These are phyloP conservation scores for Hypoxylon crocopeplum DNA, from an alignment of 495 filamentous ascomycete genomes.

Conservation along the genomic window DNA sequence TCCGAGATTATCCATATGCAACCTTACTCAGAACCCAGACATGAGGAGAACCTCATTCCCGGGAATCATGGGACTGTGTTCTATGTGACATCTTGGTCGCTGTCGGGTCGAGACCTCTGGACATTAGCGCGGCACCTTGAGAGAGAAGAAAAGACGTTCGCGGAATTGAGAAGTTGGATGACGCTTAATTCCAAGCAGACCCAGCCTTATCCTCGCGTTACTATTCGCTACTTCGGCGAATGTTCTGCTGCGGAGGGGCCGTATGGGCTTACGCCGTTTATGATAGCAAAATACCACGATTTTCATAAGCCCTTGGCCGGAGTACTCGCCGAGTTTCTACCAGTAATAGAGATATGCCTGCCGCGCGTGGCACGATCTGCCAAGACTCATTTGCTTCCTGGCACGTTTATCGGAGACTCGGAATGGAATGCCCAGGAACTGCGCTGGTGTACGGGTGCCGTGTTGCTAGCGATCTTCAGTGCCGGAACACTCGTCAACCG, in stretches of 20 bases:
- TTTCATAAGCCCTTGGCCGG: not conserved
- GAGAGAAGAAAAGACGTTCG: not conserved
- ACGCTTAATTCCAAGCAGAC: not conserved
- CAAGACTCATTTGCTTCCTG: not conserved
- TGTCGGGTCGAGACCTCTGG: not conserved
- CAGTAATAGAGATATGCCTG: not conserved
- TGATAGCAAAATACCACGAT: not conserved
- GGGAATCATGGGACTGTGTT: not conserved
- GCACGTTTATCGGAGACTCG: too few relatives aligned
- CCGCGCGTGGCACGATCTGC: not conserved
- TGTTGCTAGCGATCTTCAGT: not conserved
- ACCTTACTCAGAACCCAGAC: too few relatives aligned
- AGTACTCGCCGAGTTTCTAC: slow-evolving; percentile 13
- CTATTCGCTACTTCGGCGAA: slow-evolving; percentile 13
- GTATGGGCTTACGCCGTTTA: not conserved
- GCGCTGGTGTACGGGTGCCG: too few relatives aligned
- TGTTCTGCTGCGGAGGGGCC: not conserved
- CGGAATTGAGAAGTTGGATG: not conserved
- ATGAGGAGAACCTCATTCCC: too few relatives aligned
- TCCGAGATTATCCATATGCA: not conserved
- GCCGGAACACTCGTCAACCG: not conserved
- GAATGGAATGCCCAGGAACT: too few relatives aligned
- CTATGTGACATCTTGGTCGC: not conserved
- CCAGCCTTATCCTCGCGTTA: not conserved
- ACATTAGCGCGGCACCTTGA: not conserved